These are phyloP conservation scores for Brassica nigra DNA, from an alignment of 345 rosid genomes.

Conservation along the genomic window DNA sequence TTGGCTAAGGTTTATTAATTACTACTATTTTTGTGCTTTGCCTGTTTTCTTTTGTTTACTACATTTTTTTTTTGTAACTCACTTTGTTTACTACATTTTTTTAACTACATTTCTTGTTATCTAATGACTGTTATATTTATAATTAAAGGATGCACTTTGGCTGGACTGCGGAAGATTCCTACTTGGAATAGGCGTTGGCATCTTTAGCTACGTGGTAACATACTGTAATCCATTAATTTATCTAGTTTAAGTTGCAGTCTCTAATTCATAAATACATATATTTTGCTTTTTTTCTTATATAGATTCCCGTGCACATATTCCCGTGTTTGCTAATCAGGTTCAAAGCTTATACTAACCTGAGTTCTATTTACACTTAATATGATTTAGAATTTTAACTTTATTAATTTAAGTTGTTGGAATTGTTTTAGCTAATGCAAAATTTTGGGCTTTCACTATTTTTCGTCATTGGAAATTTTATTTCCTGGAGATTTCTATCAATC, in stretches of 20 bases:
- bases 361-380: not conserved
- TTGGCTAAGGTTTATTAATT: conserved; percentile 48
- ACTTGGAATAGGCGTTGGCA: conserved; percentile 36
- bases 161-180: conserved; percentile 35
- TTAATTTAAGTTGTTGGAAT: not conserved
- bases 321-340: conserved; percentile 41
- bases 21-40: not conserved
- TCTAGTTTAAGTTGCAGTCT: not conserved
- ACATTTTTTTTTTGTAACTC: no score
- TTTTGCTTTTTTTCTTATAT: not conserved
- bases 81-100: no score
- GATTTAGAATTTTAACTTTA: not conserved
- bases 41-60: not conserved
- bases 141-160: conserved; percentile 34
- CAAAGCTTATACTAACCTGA: not conserved
- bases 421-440: conserved; percentile 34
- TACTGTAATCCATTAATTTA: not conserved
- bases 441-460: conserved; percentile 36
- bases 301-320: conserved; percentile 37
- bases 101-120: not conserved
- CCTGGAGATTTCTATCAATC: conserved; percentile 33
- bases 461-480: conserved; percentile 36
- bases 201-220: conserved; percentile 41
- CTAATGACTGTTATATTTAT: not conserved
- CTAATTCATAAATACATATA: not conserved